These are phyloP conservation scores for Corynascus novoguineensis DNA, from an alignment of 495 filamentous ascomycete genomes.

Conservation along the genomic window DNA sequence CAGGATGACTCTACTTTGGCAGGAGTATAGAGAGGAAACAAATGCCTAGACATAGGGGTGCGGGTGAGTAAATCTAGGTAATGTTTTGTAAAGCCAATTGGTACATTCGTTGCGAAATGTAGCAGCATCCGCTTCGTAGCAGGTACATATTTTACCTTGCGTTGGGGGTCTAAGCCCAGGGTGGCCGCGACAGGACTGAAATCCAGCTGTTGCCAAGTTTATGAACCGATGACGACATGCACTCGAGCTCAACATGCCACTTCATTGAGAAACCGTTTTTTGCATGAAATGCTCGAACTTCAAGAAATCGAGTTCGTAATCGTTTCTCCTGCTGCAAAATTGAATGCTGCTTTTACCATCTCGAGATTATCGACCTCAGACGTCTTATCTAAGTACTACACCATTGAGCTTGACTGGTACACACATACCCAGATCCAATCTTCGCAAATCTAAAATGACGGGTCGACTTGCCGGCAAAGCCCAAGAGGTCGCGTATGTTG, in stretches of 20 bases:
- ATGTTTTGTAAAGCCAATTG: conserved; percentile 6
- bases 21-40: conserved; percentile 7
- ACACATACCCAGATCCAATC: not conserved
- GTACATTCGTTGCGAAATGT: not conserved
- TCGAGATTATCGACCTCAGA: not conserved
- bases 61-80: not conserved
- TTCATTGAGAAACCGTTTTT: not conserved
- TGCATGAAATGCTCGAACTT: not conserved
- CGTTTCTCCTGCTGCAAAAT: not conserved
- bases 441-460: conserved; percentile 17
- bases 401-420: no score
- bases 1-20: not conserved
- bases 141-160: no score
- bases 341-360: not conserved
- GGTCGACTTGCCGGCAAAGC: conserved; percentile 36
- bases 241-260: not conserved
- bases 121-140: no score
- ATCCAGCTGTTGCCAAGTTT: no score
- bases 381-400: no score
- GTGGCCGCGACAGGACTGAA: no score
- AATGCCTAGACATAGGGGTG: no score
- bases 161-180: no score
- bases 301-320: not conserved
- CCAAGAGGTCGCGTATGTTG: conserved; percentile 47
- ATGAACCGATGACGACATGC: conserved; percentile 21